Evolutionary conservation across 2,329 filamentous ascomycete species (phyloP), one percentile per base, ranked within the genome.

Genomic region (Sodiomyces alkalinus): DNA sequence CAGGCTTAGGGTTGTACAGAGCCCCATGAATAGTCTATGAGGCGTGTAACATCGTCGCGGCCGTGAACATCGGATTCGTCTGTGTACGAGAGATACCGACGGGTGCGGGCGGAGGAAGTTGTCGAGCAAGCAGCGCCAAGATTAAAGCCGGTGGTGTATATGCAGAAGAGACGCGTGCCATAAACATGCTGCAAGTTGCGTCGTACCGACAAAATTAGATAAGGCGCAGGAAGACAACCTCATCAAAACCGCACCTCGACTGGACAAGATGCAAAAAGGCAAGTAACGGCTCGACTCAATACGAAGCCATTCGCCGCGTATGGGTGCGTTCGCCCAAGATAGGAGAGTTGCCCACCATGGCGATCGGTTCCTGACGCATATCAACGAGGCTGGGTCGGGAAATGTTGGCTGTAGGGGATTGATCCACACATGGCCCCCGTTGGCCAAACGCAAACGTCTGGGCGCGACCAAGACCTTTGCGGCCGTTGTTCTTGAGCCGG

Each of bases 401-500:
- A 31, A 63, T 58, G 28, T 55, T 52, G 7, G 57, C 67, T 2
- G 68, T 74, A 3, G 71, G 71, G n/a, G 70, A 74, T 33, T 69
- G 65, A 26, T 71, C 60, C 24, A 66, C 50, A 38, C 56, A 53
- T n/a, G 52, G 49, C 23, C 64, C 59, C 28, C 76, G 69, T 48
- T 90, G 72, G 25, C 87, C 90, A 55, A 94, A 96, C 17, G 90
- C 87, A 60, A 90, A 98, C 2, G 90, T 98, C 53, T 90, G 80
- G 18, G 90, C 85, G 38, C 90, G 74, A 49, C 73, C 71, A 32
- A 98, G 64, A 46, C 87, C 90, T 41, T 80, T 79, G 43, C 86
- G 74, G 42, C 62, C 67, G 49, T 90, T 79, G 49, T 90, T 79
- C 54, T 92, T 87, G 43, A 98, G 73, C 49, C 85, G 86, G 44